phyloP scores from a whole-genome alignment of 1,284 basidiomycete species.

The Rhodotorula sp. region DNA sequence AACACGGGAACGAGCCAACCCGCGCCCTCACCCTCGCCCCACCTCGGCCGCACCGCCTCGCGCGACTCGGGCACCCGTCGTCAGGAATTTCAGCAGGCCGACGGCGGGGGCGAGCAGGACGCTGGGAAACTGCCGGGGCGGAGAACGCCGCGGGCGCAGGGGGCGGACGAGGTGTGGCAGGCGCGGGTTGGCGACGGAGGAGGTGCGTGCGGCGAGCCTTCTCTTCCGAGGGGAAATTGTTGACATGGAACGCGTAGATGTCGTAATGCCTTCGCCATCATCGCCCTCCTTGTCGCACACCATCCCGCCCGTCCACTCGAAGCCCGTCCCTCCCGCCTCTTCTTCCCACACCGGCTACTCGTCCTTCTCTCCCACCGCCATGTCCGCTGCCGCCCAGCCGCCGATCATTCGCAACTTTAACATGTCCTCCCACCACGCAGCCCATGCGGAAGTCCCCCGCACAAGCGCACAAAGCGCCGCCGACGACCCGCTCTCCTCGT shows the following conservation, averaged over 20 bases:
- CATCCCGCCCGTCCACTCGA: too few species aligned
- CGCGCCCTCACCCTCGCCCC: background rate
- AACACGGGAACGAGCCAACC: too few species aligned
- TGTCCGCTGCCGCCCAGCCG: too few species aligned
- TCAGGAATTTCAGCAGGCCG: background rate
- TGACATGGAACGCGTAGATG: too few species aligned
- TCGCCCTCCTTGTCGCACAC: too few species aligned
- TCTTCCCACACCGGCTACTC: background rate
- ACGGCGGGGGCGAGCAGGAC: background rate
- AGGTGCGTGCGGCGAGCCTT: too few species aligned
- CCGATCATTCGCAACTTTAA: background rate
- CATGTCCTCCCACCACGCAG: background rate
- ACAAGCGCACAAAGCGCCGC: background rate
- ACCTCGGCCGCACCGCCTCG: background rate
- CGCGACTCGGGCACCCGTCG: conserved; percentile 10
- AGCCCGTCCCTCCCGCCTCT: background rate
- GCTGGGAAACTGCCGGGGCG: background rate
- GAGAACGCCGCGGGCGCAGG: background rate
- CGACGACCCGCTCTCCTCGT: background rate
- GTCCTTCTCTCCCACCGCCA: background rate
- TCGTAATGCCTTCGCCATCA: too few species aligned
- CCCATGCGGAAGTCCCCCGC: too few species aligned
- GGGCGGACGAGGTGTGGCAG: too few species aligned
- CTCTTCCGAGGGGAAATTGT: background rate
- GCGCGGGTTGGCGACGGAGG: too few species aligned